Base-by-base conservation (phyloP, 352 stramenopile genomes). In the Phytophthora multivora region DNA sequence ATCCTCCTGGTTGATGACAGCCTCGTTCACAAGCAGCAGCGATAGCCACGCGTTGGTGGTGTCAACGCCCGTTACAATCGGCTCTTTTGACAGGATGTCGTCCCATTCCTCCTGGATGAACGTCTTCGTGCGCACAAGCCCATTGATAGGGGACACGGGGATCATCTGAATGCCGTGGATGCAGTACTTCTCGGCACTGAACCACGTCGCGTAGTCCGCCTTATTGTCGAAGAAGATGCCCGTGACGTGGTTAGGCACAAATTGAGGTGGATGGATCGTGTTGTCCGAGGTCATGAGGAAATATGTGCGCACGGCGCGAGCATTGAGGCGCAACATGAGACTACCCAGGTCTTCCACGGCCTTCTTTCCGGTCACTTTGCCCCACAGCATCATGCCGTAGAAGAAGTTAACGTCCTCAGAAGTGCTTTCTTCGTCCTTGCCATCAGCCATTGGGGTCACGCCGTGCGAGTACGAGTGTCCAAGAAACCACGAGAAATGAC, bases 121-220 rank as follows among this genome's bases (percentile, higher is more conserved):
- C 42, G 51, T 76, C 8, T 47, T 11, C 6, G 82, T 88, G 25
- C 85, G 85, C 28, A 84, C 80, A 23, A 89, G 63, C 26, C 85
- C 82, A 46, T 85, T 91, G 58, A 91, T 87, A 11, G 85, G 85
- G 6, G 79, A 89, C 36, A 91, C 78, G 0, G 77, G 83, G 53
- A 91, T 83, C 83, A 92, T 92, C 58, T 92, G 83, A 48, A 92
- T 92, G 41, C 83, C 83, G 52, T 92, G 83, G 61, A 92, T 92
- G 50, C 73, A 87, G 64, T 90, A 80, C 57, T 86, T 88, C 47
- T 90, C 80, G n/a, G 79, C 43, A 31, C 80, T 89, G 69, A 92
- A 92, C 80, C 80, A 92, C 45, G 80, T 89, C 40, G 83, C 62
- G 58, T 93, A 93, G 71, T 88, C 75, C 10, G 41, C 76, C 68